Evolutionary conservation across 2,329 filamentous ascomycete species (phyloP).

Genomic region (Talaromyces sp.): DNA sequence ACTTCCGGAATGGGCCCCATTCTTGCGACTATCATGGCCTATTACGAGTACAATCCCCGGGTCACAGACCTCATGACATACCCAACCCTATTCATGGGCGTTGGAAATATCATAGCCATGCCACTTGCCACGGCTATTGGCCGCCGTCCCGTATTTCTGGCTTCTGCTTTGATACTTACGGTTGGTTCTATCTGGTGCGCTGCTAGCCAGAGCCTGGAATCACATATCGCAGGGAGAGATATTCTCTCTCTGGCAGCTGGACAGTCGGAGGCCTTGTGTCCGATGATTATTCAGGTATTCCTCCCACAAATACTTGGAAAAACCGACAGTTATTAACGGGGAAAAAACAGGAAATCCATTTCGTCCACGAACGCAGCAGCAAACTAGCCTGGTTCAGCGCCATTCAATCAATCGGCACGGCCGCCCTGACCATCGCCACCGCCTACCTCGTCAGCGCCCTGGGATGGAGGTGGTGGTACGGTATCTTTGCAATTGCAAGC

Average conservation of each 20-base stretch:
- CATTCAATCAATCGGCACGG: background rate
- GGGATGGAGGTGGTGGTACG: background rate
- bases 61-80: slow-evolving; percentile 31
- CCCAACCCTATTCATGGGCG: slow-evolving; percentile 20
- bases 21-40: slow-evolving; percentile 14
- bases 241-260: background rate
- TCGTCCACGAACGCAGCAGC: background rate
- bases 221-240: background rate
- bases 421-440: background rate
- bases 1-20: slow-evolving; percentile 37
- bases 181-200: background rate
- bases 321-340: background rate
- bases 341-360: background rate
- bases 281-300: background rate
- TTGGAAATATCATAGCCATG: slow-evolving; percentile 17
- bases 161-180: background rate
- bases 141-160: slow-evolving; percentile 14
- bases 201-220: background rate
- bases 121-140: slow-evolving; percentile 12
- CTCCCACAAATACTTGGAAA: background rate
- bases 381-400: background rate
- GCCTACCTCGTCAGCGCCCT: background rate
- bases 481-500: background rate
- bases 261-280: slow-evolving; percentile 2
- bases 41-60: slow-evolving; percentile 11